Conservation (phyloP, 2,329 filamentous ascomycete genomes). For the Botrytis pseudocinerea region DNA sequence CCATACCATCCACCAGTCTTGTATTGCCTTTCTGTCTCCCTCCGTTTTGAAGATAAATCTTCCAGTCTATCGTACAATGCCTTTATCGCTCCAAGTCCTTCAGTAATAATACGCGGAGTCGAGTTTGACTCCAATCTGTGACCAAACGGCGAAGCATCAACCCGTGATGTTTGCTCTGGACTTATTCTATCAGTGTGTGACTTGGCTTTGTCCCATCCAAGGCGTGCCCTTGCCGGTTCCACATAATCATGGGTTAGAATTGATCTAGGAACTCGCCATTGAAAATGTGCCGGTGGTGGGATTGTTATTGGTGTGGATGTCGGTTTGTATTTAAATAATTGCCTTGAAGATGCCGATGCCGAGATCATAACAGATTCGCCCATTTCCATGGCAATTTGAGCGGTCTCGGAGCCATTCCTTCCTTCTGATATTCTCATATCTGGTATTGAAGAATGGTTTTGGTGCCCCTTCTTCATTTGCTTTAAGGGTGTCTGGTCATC, state of each 20-base stretch:
- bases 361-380: no score
- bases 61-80: not conserved
- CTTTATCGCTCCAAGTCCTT: not conserved
- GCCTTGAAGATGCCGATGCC: not conserved
- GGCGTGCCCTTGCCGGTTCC: not conserved
- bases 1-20: not conserved
- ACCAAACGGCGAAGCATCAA: not conserved
- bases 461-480: not conserved
- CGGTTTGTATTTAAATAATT: not conserved
- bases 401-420: not conserved
- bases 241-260: not conserved
- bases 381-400: not conserved
- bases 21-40: not conserved
- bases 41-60: not conserved
- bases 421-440: not conserved
- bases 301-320: not conserved
- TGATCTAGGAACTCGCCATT: not conserved
- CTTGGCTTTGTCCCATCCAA: not conserved
- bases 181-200: not conserved
- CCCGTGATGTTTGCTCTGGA: not conserved
- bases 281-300: not conserved
- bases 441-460: not conserved
- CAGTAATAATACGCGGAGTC: not conserved
- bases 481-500: not conserved
- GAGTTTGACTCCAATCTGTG: not conserved